Conservation (phyloP, 2,329 filamentous ascomycete genomes). For the Cercospora zeina region DNA sequence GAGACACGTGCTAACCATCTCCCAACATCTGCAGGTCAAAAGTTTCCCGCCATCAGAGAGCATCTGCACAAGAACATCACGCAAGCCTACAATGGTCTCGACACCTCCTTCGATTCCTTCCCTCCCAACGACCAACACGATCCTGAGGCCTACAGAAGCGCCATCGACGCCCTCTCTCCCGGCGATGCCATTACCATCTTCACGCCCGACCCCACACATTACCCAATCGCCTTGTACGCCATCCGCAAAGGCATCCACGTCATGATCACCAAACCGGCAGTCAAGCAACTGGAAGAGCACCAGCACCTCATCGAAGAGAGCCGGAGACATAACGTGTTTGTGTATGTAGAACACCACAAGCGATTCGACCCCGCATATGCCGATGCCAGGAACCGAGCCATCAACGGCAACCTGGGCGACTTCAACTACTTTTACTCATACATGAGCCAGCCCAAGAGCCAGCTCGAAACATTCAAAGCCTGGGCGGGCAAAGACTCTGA, state of each 20-base stretch:
- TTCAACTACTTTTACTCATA: slow-evolving; percentile 99
- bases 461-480: slow-evolving; percentile 90
- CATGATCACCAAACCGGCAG: slow-evolving; percentile 89
- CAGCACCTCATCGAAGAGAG: slow-evolving; percentile 71
- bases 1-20: neutral
- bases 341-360: slow-evolving; percentile 96
- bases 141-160: slow-evolving; percentile 80
- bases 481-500: slow-evolving; percentile 92
- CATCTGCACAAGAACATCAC: slow-evolving; percentile 88
- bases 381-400: slow-evolving; percentile 76
- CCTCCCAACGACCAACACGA: slow-evolving; percentile 72
- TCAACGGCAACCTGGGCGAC: slow-evolving; percentile 67
- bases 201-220: slow-evolving; percentile 91
- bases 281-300: slow-evolving; percentile 80
- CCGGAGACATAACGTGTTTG: slow-evolving; percentile 74
- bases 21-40: slow-evolving; percentile 58
- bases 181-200: slow-evolving; percentile 95
- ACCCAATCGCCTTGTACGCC: slow-evolving; percentile 86
- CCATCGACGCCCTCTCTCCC: slow-evolving; percentile 77
- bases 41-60: slow-evolving; percentile 87
- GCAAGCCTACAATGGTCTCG: slow-evolving; percentile 75
- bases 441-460: slow-evolving; percentile 90
- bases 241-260: slow-evolving; percentile 87
- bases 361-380: slow-evolving; percentile 91
- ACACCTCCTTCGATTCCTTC: slow-evolving; percentile 82